phyloP scores from a whole-genome alignment of 2,329 filamentous ascomycete genomes.

The Microdochium paspali region DNA sequence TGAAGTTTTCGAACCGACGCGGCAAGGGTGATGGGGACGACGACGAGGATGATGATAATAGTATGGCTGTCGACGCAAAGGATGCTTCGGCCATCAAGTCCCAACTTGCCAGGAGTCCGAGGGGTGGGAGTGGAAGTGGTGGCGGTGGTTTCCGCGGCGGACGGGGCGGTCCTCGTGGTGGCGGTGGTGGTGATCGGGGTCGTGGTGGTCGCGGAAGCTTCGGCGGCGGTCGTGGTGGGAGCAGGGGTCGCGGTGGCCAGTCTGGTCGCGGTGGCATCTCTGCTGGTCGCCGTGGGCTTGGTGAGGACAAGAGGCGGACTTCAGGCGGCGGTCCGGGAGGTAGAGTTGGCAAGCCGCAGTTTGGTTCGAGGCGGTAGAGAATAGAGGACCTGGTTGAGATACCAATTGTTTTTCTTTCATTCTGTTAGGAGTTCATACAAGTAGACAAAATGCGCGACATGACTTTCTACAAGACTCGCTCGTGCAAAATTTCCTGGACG shows the following conservation, averaged over 20 bases:
- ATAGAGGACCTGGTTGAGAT: too few species aligned
- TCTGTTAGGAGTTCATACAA: too few species aligned
- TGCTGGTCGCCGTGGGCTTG: constrained; percentile 37
- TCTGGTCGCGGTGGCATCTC: constrained; percentile 25
- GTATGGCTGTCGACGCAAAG: constrained; percentile 43
- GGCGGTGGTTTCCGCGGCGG: constrained; percentile 8
- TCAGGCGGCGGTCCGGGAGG: constrained; percentile 21
- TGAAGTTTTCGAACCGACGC: constrained; percentile 62
- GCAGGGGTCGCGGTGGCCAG: constrained; percentile 16
- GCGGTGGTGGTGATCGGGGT: constrained; percentile 13
- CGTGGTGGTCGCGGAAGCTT: constrained; percentile 16
- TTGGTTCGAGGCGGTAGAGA: constrained; percentile 16
- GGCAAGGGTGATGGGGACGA: constrained; percentile 33
- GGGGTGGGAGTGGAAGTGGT: constrained; percentile 24
- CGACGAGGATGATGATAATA: constrained; percentile 32
- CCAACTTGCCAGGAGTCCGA: constrained; percentile 7
- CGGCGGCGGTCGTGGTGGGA: constrained; percentile 21
- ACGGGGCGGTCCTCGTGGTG: constrained; percentile 8
- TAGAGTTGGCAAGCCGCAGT: constrained; percentile 29
- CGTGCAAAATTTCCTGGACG: too few species aligned
- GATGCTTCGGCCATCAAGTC: constrained; percentile 40
- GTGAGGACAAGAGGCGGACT: constrained; percentile 37
- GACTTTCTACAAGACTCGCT: too few species aligned
- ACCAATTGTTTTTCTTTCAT: too few species aligned
- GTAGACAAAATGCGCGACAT: too few species aligned